Conservation (phyloP, 1,284 basidiomycete genomes). For the Irpex sp. region DNA sequence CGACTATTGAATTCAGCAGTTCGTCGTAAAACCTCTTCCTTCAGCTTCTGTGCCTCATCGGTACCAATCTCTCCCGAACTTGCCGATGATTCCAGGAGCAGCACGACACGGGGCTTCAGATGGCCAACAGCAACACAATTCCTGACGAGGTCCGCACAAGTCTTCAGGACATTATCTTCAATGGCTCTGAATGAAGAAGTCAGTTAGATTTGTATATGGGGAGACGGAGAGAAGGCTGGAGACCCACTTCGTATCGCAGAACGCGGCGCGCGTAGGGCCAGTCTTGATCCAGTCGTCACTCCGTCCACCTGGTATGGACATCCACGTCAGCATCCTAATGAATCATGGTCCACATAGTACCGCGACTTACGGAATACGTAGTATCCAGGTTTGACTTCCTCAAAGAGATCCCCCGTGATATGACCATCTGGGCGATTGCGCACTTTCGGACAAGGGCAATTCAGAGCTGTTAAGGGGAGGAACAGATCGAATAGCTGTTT, state of each 20-base stretch:
- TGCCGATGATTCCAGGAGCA: conserved; percentile 20
- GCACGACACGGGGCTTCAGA: conserved; percentile 17
- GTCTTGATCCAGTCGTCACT: conserved; percentile 28
- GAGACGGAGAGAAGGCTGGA: not conserved
- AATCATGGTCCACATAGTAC: not conserved
- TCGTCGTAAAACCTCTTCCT: conserved; percentile 14
- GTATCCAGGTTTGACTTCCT: conserved; percentile 23
- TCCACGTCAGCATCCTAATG: not conserved
- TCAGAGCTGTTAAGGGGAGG: conserved; percentile 20
- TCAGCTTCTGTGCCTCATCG: conserved; percentile 5
- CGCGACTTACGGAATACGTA: conserved; percentile 21
- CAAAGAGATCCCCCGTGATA: conserved; percentile 28
- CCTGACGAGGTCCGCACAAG: conserved; percentile 18
- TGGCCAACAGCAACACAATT: conserved; percentile 24
- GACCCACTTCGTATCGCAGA: conserved; percentile 26
- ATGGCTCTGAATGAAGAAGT: conserved; percentile 15
- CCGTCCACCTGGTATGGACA: conserved; percentile 16
- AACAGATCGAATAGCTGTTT: conserved; percentile 22
- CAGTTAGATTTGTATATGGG: not conserved
- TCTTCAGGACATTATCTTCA: conserved; percentile 20
- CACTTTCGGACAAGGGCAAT: conserved; percentile 25
- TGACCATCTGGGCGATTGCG: conserved; percentile 26
- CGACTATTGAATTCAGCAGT: conserved; percentile 17
- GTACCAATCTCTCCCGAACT: not conserved
- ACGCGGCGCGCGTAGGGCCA: conserved; percentile 15